Evolutionary conservation across 2,329 filamentous ascomycete species (phyloP).

Genomic region (Cladobotryum mycophilum): DNA sequence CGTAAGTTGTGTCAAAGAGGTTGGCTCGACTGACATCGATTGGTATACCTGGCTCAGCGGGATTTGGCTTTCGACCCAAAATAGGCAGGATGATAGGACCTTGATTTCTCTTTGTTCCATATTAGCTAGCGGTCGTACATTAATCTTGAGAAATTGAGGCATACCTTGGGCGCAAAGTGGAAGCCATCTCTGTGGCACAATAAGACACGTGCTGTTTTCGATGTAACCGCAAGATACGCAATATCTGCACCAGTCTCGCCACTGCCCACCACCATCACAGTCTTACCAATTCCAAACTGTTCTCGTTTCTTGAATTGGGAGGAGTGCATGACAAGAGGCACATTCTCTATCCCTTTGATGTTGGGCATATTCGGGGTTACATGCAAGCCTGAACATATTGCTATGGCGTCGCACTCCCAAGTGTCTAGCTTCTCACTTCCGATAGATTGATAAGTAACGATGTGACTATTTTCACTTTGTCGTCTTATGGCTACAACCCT

Average conservation of each 20-base stretch:
- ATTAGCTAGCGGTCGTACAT: neutral
- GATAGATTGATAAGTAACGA: neutral
- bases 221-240: constrained; percentile 35
- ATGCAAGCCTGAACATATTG: constrained; percentile 38
- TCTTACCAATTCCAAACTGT: constrained; percentile 33
- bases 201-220: constrained; percentile 32
- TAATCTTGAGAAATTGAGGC: neutral
- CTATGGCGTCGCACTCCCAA: constrained; percentile 37
- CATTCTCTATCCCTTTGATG: constrained; percentile 31
- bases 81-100: constrained; percentile 16
- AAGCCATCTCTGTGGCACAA: constrained; percentile 39
- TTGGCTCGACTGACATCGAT: constrained; percentile 36
- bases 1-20: constrained; percentile 41
- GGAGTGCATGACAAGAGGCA: constrained; percentile 35
- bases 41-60: constrained; percentile 28
- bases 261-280: constrained; percentile 36
- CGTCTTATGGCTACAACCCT: constrained; percentile 22
- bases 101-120: constrained; percentile 11
- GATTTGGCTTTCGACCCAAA: constrained; percentile 12
- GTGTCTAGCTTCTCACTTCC: neutral
- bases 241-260: constrained; percentile 41
- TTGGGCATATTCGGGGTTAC: constrained; percentile 30
- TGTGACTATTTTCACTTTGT: constrained; percentile 4
- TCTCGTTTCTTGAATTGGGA: constrained; percentile 33
- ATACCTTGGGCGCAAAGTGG: constrained; percentile 34